Base-by-base conservation (phyloP, 164 flowering plant genomes). In the Brasenia schreberi region DNA sequence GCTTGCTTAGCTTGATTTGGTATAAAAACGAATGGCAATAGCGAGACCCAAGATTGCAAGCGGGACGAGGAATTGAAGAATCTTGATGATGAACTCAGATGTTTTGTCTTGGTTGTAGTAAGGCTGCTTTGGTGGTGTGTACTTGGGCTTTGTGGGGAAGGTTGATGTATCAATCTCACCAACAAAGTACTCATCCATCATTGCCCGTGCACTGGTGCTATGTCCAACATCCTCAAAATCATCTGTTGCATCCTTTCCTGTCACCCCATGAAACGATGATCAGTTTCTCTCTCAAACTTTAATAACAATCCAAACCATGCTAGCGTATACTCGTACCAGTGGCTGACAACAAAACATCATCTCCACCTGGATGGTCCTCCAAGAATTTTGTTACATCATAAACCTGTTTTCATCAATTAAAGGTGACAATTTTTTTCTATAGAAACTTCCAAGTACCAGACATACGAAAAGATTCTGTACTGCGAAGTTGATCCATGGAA, bases 181-280 rank as follows among this genome's bases (percentile, higher is more conserved):
- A 43, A 87, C 75, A 52, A 69, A 79, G 73, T 77, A 86, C 44
- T 84, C 81, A 0, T 77, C 77, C 93, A 87, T 80, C 87, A 83
- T 80, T 17, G 77, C 84, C 76, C 83, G 77, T 19, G 93, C 94
- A 71, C 69, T 75, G 59, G 64, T 73, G 66, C 91, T 89, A 70
- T 89, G 96, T 4, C 93, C 96, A 64, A 87, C 89, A 71, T 85
- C 96, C 73, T 89, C 93, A 70, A 87, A 89, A 74, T 89, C 96
- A 75, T 82, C 85, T 4, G 93, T 87, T 62, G 96, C 96, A 77
- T 89, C 93, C 78, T 86, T 86, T 18, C 89, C 96, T 86, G 80
- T 62, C 65, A 45, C 7, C 53, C 53, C 7, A 45, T 7, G 14
- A 45, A 12, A 12, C 11, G 53, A 45, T 45, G 14, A 12, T 45